Conservation (phyloP, 2,329 filamentous ascomycete species). For the Hirsutella minnesotensis region DNA sequence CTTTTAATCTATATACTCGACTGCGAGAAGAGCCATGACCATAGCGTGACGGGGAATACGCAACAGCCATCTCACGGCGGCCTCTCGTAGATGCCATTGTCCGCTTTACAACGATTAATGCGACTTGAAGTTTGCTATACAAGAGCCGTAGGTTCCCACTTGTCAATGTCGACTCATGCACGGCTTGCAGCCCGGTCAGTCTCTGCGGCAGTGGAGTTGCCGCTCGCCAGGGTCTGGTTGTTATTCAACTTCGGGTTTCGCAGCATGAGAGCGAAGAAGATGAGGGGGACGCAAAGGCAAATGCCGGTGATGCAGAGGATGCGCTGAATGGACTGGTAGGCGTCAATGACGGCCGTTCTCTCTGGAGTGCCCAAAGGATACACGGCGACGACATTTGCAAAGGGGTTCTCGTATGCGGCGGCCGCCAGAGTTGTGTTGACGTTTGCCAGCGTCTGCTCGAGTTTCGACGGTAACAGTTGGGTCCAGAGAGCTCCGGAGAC, state of each 20-base stretch:
- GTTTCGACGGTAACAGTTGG: constrained; percentile 21
- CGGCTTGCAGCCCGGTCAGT: too few relatives aligned
- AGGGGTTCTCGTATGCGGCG: constrained; percentile 24
- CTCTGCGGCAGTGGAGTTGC: too few relatives aligned
- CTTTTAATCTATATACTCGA: too few relatives aligned
- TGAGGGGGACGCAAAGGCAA: constrained; percentile 35
- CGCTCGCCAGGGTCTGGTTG: constrained; percentile 24
- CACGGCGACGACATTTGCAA: constrained; percentile 18
- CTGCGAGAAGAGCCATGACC: too few relatives aligned
- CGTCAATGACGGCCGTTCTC: constrained; percentile 27
- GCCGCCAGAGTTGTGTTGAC: constrained; percentile 21
- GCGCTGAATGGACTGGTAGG: constrained; percentile 35
- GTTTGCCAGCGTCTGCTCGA: constrained; percentile 19
- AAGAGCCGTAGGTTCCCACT: too few relatives aligned
- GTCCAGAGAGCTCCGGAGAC: constrained; percentile 30
- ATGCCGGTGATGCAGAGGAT: constrained; percentile 36
- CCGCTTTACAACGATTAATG: too few relatives aligned
- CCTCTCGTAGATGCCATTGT: too few relatives aligned
- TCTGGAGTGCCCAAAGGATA: constrained; percentile 32
- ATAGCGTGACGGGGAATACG: too few relatives aligned
- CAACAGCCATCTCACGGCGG: too few relatives aligned
- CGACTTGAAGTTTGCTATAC: too few relatives aligned
- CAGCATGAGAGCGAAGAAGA: constrained; percentile 28
- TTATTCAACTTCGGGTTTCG: constrained; percentile 34
- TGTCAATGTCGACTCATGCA: too few relatives aligned